Conservation (phyloP, 345 rosid species). For the Eucalyptus dawsonii region DNA sequence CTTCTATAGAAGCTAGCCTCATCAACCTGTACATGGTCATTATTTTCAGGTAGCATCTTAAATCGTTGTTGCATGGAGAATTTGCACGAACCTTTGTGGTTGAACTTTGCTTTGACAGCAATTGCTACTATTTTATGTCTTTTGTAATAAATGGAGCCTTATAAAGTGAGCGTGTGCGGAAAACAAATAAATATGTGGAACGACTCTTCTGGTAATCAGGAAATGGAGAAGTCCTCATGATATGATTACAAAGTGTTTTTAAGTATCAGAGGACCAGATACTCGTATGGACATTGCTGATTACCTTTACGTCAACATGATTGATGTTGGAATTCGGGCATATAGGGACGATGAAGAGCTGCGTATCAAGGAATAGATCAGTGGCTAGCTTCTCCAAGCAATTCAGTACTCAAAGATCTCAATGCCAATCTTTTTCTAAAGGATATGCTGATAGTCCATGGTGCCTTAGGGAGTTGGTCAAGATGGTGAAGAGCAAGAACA, state of each 20-base stretch:
- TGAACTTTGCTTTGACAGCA: background rate
- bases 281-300: background rate
- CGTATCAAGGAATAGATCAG: background rate
- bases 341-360: background rate
- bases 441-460: background rate
- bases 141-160: background rate
- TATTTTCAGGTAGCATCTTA: background rate
- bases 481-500: background rate
- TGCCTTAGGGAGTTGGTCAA: background rate
- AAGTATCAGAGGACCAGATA: background rate
- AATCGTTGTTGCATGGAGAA: background rate
- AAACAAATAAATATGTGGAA: background rate
- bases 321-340: background rate
- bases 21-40: background rate
- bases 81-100: background rate
- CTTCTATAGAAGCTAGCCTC: background rate
- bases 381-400: background rate
- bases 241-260: background rate
- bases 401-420: background rate
- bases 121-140: background rate
- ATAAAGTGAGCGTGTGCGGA: background rate
- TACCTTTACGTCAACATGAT: background rate
- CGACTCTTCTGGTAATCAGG: background rate
- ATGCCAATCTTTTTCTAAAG: background rate
- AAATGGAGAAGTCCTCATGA: background rate